Base-by-base conservation (phyloP, 768 basidiomycete species). In the Fistulinella prunicolor region DNA sequence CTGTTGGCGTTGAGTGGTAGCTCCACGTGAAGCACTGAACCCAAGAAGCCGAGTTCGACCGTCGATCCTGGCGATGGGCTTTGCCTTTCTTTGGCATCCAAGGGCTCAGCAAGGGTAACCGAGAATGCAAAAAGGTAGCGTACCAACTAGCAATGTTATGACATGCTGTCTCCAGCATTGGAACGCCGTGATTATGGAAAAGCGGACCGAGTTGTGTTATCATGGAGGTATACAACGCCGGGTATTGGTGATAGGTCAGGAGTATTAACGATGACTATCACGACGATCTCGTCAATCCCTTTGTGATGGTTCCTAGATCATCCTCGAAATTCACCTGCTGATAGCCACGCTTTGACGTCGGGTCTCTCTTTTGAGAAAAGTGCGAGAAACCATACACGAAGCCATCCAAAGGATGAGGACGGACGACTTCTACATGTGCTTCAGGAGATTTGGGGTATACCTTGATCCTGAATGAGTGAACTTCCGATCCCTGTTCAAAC, bases 141-240 rank as follows among this genome's bases (percentile, higher is more conserved):
- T 71, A 94, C 92, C 92, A 96, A 51, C 76, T 81, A 6, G 89
- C 80, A 21, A 93, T 85, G 50, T 89, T 88, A 58, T 94, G 81
- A 62, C 89, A 93, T 3, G 90, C 89, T 1, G 84, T 80, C 66
- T 95, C 91, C 3, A 94, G 71, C 76, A 91, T 93, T 1, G 88
- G 77, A 5, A 79, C 75, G 4, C 89, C 91, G 52, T 92, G 87
- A 20, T 70, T 63, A 50, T 83, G 78, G 59, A 83, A 89, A 22
- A 87, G 66, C 0, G 91, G 89, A 0, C 89, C 93, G 35, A 96
- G 77, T 40, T 81, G 76, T 14, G 69, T 70, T 19, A 79, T 69
- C 21, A 94, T 64, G 0, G 80, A 65, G n/a, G 85, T 79, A 70
- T 90, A 97, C 10, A 98, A 70, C 0, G 90, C 80, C 0, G 92